Conservation (phyloP, 2,329 filamentous ascomycete genomes). For the Colletotrichum navitas region DNA sequence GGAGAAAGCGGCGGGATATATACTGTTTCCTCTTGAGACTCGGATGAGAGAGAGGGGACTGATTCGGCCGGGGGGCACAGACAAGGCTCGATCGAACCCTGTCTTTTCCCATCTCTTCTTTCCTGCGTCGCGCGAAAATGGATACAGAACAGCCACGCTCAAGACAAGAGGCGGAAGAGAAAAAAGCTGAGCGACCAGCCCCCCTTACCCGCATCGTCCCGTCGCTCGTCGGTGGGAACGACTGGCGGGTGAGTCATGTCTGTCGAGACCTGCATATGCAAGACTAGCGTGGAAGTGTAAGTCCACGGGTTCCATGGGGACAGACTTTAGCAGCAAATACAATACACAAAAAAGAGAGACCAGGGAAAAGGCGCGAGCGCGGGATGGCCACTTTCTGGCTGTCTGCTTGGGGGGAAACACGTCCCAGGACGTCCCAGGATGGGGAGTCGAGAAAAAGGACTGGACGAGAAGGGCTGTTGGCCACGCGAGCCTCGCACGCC, state of each 20-base stretch:
- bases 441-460: neutral
- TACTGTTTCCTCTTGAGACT: conserved; percentile 18
- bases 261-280: conserved; percentile 42
- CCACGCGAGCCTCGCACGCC: conserved; percentile 10
- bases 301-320: conserved; percentile 13
- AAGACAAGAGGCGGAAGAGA: neutral
- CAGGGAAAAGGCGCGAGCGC: neutral
- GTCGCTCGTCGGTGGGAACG: conserved; percentile 41
- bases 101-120: neutral
- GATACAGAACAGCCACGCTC: neutral
- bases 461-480: conserved; percentile 16
- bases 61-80: conserved; percentile 9
- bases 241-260: conserved; percentile 47
- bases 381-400: conserved; percentile 4
- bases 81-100: neutral
- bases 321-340: neutral
- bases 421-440: neutral
- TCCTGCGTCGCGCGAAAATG: neutral
- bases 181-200: conserved; percentile 5
- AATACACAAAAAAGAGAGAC: neutral
- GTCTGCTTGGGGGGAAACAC: neutral
- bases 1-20: conserved; percentile 20
- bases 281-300: conserved; percentile 22
- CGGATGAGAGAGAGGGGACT: conserved; percentile 10
- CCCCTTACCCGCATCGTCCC: conserved; percentile 36